A percentile compares a stretch with the other conserved stretches of the same genome.
These are phyloP conservation scores for Beauveria scarabaeidicola DNA, from an alignment of 2,329 filamentous ascomycete genomes.

Conservation along the genomic window DNA sequence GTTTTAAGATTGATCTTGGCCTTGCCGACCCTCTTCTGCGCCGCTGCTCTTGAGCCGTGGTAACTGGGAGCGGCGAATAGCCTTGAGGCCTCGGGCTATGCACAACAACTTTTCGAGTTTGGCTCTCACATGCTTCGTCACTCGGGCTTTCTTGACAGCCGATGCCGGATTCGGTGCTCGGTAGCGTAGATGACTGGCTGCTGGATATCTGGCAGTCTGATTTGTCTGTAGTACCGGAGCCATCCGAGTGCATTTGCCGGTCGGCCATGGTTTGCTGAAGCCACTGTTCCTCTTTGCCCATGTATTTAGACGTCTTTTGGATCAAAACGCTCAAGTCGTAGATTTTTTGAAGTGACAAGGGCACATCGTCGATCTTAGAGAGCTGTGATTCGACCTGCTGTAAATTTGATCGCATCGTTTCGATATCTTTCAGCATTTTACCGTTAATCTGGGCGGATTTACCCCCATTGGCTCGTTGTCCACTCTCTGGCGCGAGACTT, in stretches of 20 bases:
- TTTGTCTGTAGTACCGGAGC: neutral
- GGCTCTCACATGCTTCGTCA: neutral
- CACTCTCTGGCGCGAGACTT: neutral
- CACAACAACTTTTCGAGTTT: slow-evolving; percentile 24
- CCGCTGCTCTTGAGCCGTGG: slow-evolving; percentile 28
- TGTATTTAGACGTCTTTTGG: slow-evolving; percentile 21
- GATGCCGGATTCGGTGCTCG: no score
- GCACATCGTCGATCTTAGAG: slow-evolving; percentile 13
- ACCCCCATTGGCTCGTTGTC: neutral
- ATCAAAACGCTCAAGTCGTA: slow-evolving; percentile 21
- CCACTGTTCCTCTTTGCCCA: slow-evolving; percentile 23
- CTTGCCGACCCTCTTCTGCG: slow-evolving; percentile 23
- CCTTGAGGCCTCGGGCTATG: slow-evolving; percentile 20
- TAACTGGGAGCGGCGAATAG: slow-evolving; percentile 21
- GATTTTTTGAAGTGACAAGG: slow-evolving; percentile 18
- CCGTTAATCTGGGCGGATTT: neutral
- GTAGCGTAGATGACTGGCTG: neutral
- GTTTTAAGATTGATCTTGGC: slow-evolving; percentile 29
- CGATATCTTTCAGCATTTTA: neutral
- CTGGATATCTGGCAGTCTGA: slow-evolving; percentile 10
- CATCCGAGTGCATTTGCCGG: neutral
- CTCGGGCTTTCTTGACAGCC: neutral
- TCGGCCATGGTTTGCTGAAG: slow-evolving; percentile 18
- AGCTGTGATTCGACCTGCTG: slow-evolving; percentile 15
- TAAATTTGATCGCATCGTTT: slow-evolving; percentile 12